Evolutionary conservation across 495 filamentous ascomycete genomes (phyloP), one percentile per base, ranked within the genome.

Genomic region (Stereocaulon alpinum): DNA sequence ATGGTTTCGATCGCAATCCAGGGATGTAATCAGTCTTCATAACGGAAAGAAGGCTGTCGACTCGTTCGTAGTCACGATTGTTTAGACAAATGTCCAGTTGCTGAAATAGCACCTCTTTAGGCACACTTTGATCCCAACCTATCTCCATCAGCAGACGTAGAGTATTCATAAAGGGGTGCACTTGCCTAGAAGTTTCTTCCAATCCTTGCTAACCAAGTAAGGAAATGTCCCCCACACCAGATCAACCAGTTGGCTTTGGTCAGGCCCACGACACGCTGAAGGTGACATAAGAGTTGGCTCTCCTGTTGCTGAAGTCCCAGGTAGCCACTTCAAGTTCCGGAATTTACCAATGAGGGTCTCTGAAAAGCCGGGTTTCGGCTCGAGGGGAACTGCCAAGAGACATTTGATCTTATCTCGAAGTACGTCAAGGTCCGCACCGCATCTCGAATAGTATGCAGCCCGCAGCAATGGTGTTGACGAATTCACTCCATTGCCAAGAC

Each of bases 281-380:
- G 70, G 59, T 17, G 58, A 37, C 30, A 57, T 30, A 15, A 72
- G n/a, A 27, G 24, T 4, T 6, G 64, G 27, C 11, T 45, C 58
- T 3, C 57, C 60, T n/a, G 43, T 41, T 6, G 22, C n/a, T 56
- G 53, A 49, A 14, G 32, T n/a, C 6, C 64, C 68, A 9, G 71
- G 71, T 44, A 74, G 47, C 71, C 71, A 74, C 43, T 64, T 49
- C 45, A 57, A 15, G 30, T 10, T 52, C 49, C 52, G 32, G 49
- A 52, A 27, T 29, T 53, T 29, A 15, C 17, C 22, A 34, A 41
- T 17, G 22, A 18, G n/a, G 17, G 9, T 6, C n/a, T 14, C 7
- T 4, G 30, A 2, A 3, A 51, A 9, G 4, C 29, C 43, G 20
- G 59, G 30, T 17, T 52, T 17, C 27, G 44, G 24, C 12, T 50